phyloP scores from a whole-genome alignment of 129 eudicot species.

The Lactuca sativa region DNA sequence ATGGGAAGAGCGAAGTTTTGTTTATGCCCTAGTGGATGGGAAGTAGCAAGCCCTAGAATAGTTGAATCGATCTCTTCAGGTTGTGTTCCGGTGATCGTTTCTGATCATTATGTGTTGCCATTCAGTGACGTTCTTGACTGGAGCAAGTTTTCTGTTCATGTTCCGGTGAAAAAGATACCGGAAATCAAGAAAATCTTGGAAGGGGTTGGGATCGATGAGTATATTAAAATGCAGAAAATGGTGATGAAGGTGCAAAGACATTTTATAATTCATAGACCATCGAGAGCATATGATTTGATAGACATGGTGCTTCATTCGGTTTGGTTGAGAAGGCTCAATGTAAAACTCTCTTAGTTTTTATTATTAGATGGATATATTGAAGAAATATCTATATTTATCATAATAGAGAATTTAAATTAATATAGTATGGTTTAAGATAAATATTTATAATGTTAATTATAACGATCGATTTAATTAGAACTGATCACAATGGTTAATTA shows the following conservation, averaged over 20 bases:
- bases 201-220: conserved; percentile 32
- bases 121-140: conserved; percentile 72
- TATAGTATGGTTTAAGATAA: too few species aligned
- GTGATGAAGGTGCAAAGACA: conserved; percentile 51
- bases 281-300: conserved; percentile 42
- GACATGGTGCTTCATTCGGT: conserved; percentile 57
- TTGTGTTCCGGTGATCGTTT: conserved; percentile 65
- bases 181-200: conserved; percentile 40
- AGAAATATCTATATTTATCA: too few species aligned
- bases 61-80: conserved; percentile 56
- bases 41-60: conserved; percentile 69
- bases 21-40: conserved; percentile 70
- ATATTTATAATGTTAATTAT: too few species aligned
- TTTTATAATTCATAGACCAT: conserved; percentile 49
- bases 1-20: conserved; percentile 50
- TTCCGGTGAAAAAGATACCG: conserved; percentile 48
- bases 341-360: conserved; percentile 21
- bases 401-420: too few species aligned
- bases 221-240: conserved; percentile 37
- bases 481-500: too few species aligned
- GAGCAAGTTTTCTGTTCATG: conserved; percentile 54
- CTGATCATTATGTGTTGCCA: conserved; percentile 49
- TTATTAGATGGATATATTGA: too few species aligned
- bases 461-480: too few species aligned
- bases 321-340: conserved; percentile 56